Percentiles rank a stretch among this genome's conserved stretches.
These are phyloP conservation scores for Lignosus rhinocerotis DNA, from an alignment of 1,284 basidiomycete species.

Conservation along the genomic window DNA sequence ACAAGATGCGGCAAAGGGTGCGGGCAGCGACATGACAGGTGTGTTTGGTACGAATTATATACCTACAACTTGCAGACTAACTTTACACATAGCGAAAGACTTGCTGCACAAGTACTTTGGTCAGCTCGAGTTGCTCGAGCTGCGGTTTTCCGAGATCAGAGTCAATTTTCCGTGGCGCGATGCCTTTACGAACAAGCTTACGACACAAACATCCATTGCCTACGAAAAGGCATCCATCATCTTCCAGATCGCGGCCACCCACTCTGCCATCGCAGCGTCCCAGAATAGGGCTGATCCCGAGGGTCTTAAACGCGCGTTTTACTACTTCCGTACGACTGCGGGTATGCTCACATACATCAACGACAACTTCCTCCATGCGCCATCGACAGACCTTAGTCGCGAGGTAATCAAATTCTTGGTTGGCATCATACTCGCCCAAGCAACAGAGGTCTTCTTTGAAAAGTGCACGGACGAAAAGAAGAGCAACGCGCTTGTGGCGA, in stretches of 20 bases:
- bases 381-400: conserved; percentile 93
- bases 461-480: conserved; percentile 94
- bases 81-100: conserved; percentile 72
- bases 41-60: conserved; percentile 24
- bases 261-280: conserved; percentile 85
- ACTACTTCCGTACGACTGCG: conserved; percentile 89
- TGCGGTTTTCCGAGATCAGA: conserved; percentile 95
- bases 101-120: conserved; percentile 99
- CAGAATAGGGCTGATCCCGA: conserved; percentile 88
- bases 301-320: conserved; percentile 93
- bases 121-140: conserved; percentile 95
- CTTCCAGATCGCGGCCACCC: conserved; percentile 94
- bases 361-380: conserved; percentile 98
- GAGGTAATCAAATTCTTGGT: conserved; percentile 95
- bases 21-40: conserved; percentile 93
- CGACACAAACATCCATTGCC: conserved; percentile 94
- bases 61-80: neutral
- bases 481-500: conserved; percentile 74
- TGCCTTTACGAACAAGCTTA: conserved; percentile 92
- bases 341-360: conserved; percentile 99
- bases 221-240: conserved; percentile 98
- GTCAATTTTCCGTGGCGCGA: conserved; percentile 97
- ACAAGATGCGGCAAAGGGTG: conserved; percentile 93
- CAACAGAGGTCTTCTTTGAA: conserved; percentile 95
- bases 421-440: conserved; percentile 86